Base-by-base conservation (phyloP, 1,284 basidiomycete genomes). In the Apiotrichum domesticum region DNA sequence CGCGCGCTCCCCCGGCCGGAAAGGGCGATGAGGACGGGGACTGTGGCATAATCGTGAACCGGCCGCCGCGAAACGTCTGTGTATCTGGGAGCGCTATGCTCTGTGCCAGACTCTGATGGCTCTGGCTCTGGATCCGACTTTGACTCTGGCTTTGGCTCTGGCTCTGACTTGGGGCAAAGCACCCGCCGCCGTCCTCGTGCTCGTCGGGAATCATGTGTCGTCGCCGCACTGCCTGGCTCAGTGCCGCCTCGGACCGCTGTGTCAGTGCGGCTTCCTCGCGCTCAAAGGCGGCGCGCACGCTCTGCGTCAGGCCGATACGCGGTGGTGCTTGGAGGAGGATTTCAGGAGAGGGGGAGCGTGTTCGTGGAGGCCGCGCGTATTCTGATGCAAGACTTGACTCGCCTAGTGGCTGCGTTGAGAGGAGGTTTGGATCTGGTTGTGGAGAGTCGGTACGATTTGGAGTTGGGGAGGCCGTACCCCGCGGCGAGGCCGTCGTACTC, bases 371-470 rank as follows among this genome's bases (percentile, higher is more conserved):
- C 14, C 65, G 62, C 1, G 55, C 43, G 33, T 66, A 74, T 50
- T 60, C 45, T 3, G 47, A 46, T 1, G 67, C 69, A 1, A 74
- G 60, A 1, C 49, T 40, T 2, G 71, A 72, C 34, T 64, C 62
- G n/a, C 69, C 70, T 15, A 73, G 49, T 3, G 71, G 68, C 48
- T 73, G 71, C n/a, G 73, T 74, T 1, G 59, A 14, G 2, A 63
- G 67, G 8, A 67, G 44, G 35, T 29, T 13, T 21, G 21, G 21
- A 21, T 21, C 21, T 21, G 21, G 46, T 6, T 46, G 35, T 1
- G 48, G 37, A 4, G 48, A 54, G 3, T 55, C 39, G 3, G 40
- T 43, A 10, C 41, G 52, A 8, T 54, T 21, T 21, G 21, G 21
- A 13, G 37, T 8, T 13, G 37, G 37, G 13, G 37, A 50, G 9